Evolutionary conservation across 1,139 yeast genomes (phyloP), one percentile per base, ranked within the genome.

Genomic region (Scheffersomyces cryptocercus): DNA sequence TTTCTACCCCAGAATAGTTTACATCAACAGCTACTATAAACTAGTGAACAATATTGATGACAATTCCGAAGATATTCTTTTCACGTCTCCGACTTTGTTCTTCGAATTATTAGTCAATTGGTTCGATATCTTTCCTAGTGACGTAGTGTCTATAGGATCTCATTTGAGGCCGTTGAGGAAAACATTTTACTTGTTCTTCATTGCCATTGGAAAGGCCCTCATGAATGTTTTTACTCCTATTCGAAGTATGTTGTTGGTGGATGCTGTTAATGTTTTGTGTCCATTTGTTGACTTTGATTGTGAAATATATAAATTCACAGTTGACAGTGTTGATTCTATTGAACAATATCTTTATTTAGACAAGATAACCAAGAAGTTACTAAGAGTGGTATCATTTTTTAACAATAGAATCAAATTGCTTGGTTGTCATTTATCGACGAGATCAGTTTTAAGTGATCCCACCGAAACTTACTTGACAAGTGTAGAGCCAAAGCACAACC

Each of bases 121-220:
- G 74, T 65, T 68, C 44, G 64, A 58, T 33, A 59, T 66, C 41
- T 58, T 62, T 38, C 76, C 77, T 0, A 62, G 69, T 36, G 68
- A 68, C 33, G 61, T 66, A 9, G 50, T 62, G 43, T 55, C 71
- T 2, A 53, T 67, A 36, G 68, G 70, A 2, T 51, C 64, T 9
- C 51, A 51, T 4, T 55, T 61, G 44, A 49, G 62, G 26, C 68
- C 75, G 0, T 53, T 67, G 11, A 69, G 65, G 42, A 64, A 66
- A 42, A 60, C 67, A 3, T 61, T 68, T 38, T 68, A 65, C 45
- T 53, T 72, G 30, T 69, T 70, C 42, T 72, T 54, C 49, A 57
- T 54, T 15, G 70, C 72, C 1, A 52, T 69, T 14, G 77, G 74
- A 1, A 68, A 63, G 44, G 56, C 71, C 2, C 50, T 73, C 35